These are phyloP conservation scores for Trametes versicolor DNA, from an alignment of 1,284 basidiomycete genomes.

Conservation along the genomic window DNA sequence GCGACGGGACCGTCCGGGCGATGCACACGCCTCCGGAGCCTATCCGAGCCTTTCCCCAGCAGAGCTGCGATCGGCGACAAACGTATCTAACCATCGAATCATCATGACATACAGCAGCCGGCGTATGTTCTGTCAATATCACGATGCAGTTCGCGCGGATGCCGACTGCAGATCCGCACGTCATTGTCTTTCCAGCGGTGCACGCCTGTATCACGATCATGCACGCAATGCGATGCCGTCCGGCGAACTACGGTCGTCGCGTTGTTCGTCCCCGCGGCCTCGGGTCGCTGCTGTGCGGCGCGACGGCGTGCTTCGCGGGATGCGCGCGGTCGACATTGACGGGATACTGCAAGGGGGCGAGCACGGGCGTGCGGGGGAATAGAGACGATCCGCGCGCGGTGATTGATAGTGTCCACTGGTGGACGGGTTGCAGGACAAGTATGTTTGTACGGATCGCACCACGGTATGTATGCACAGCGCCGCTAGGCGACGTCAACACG, in stretches of 20 bases:
- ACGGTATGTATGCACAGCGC: slow-evolving; percentile 14
- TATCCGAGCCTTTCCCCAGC: no score
- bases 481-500: slow-evolving; percentile 1
- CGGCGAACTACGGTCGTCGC: background rate
- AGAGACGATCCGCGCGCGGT: slow-evolving; percentile 9
- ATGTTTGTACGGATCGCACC: slow-evolving; percentile 15
- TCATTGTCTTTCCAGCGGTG: background rate
- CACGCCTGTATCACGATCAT: background rate
- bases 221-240: background rate
- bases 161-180: slow-evolving; percentile 16
- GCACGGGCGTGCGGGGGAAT: background rate
- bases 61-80: background rate
- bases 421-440: background rate
- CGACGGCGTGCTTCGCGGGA: background rate
- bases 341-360: background rate
- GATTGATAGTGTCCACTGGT: slow-evolving; percentile 26
- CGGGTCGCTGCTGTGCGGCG: background rate
- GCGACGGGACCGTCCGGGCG: no score
- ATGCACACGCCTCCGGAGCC: no score
- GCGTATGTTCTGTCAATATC: background rate
- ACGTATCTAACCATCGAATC: background rate
- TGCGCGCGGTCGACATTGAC: background rate
- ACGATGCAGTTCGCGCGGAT: slow-evolving; percentile 2
- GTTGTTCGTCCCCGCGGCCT: slow-evolving; percentile 1
- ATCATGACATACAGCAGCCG: background rate